phyloP scores from a whole-genome alignment of 2,329 filamentous ascomycete genomes.

The Penicillium sp. region DNA sequence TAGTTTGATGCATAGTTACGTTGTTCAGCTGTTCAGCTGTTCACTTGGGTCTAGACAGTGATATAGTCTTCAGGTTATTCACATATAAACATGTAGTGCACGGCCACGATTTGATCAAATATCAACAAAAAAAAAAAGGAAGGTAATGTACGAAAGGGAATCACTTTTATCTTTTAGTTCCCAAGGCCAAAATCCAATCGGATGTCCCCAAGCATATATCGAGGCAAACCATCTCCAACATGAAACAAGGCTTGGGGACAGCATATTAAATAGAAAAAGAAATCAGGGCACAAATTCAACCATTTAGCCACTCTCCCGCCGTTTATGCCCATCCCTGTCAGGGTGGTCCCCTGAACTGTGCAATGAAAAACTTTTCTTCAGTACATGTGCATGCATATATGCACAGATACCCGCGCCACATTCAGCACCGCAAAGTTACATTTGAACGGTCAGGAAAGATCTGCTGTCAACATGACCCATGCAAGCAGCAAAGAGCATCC shows the following conservation, averaged over 20 bases:
- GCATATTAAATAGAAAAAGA: background rate
- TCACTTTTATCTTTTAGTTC: background rate
- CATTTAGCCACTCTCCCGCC: background rate
- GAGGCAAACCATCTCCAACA: slow-evolving; percentile 3
- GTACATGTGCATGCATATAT: slow-evolving; percentile 14
- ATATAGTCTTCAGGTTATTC: background rate
- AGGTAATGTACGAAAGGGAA: background rate
- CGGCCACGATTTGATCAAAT: background rate
- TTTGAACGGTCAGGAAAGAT: slow-evolving; percentile 9
- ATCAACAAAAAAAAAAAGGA: background rate
- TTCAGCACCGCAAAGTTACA: background rate
- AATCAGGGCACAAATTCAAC: background rate
- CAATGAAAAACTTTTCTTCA: slow-evolving; percentile 13
- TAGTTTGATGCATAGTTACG: slow-evolving; percentile 2
- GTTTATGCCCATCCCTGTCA: slow-evolving; percentile 6
- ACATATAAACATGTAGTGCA: slow-evolving; percentile 3
- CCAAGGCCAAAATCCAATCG: slow-evolving; percentile 13
- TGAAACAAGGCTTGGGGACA: slow-evolving; percentile 1
- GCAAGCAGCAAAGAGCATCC: slow-evolving; percentile 10
- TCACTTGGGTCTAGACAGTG: background rate
- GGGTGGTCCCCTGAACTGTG: slow-evolving; percentile 5
- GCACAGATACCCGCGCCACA: slow-evolving; percentile 20
- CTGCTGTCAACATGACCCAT: slow-evolving; percentile 12
- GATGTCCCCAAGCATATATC: slow-evolving; percentile 1
- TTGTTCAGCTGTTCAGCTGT: background rate